phyloP scores from a whole-genome alignment of 805 yeast genomes.

The Cyberlindnera petersonii region DNA sequence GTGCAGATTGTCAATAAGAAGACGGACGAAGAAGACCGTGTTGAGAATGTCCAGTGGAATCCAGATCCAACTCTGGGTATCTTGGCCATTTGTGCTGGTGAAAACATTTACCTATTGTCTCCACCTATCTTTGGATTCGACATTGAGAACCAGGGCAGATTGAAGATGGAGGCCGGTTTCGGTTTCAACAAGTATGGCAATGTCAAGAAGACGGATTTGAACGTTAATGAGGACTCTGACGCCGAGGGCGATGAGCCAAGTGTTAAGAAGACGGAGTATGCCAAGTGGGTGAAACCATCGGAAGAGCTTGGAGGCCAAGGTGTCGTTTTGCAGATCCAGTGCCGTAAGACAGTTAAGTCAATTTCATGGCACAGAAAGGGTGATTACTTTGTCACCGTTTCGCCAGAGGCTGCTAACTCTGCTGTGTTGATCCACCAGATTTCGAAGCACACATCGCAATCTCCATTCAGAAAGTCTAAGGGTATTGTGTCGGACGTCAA shows the following conservation, averaged over 20 bases:
- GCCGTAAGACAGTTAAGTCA: slow-evolving; percentile 68
- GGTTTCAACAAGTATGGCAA: slow-evolving; percentile 71
- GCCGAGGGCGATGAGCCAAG: slow-evolving; percentile 34
- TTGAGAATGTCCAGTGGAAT: slow-evolving; percentile 85
- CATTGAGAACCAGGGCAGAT: slow-evolving; percentile 74
- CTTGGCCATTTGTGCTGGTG: slow-evolving; percentile 82
- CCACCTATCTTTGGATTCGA: slow-evolving; percentile 92
- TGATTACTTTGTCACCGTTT: slow-evolving; percentile 92
- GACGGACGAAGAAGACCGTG: slow-evolving; percentile 72
- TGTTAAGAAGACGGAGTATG: slow-evolving; percentile 50
- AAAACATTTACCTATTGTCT: slow-evolving; percentile 67
- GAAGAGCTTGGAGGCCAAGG: slow-evolving; percentile 59
- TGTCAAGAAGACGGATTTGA: slow-evolving; percentile 40
- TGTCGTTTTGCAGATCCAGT: slow-evolving; percentile 66
- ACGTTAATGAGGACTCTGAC: slow-evolving; percentile 38
- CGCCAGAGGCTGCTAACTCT: slow-evolving; percentile 87
- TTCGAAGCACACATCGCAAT: slow-evolving; percentile 90
- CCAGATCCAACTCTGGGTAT: slow-evolving; percentile 75
- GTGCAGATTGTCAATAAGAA: slow-evolving; percentile 39
- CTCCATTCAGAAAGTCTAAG: slow-evolving; percentile 89
- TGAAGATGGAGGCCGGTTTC: slow-evolving; percentile 84
- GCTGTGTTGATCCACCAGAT: slow-evolving; percentile 93
- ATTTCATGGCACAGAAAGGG: slow-evolving; percentile 96
- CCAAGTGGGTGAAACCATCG: slow-evolving; percentile 83
- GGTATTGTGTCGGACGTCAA: slow-evolving; percentile 95